Percentiles rank a stretch among this genome's conserved stretches.
phyloP scores from a whole-genome alignment of 2,329 filamentous ascomycete species.

The Botrytis sinoallii region DNA sequence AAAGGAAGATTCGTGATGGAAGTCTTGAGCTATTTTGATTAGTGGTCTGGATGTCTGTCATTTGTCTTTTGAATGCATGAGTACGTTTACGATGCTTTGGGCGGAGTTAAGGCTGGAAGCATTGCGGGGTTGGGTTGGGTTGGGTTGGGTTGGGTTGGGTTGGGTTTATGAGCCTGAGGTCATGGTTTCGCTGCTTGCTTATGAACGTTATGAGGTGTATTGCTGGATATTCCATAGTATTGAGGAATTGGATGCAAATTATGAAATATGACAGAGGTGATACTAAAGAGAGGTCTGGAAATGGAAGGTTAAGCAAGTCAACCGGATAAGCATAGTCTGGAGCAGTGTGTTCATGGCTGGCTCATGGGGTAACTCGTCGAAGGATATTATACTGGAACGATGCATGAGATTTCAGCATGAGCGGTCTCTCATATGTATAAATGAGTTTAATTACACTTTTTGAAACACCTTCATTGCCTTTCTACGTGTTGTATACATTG shows the following conservation, averaged over 20 bases:
- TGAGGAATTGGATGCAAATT: not conserved
- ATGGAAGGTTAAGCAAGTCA: not conserved
- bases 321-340: not conserved
- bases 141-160: not conserved
- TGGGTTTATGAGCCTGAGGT: not conserved
- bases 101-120: not conserved
- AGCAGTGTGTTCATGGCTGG: not conserved
- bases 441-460: not conserved
- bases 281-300: no score
- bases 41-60: not conserved
- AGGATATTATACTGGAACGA: not conserved
- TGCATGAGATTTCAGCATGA: not conserved
- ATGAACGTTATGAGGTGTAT: not conserved
- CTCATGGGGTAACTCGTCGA: not conserved
- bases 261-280: not conserved
- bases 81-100: not conserved
- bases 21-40: slow-evolving; percentile 9
- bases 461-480: not conserved
- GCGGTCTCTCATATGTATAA: not conserved
- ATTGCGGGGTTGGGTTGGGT: not conserved
- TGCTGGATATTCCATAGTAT: not conserved
- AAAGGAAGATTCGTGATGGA: slow-evolving; percentile 12
- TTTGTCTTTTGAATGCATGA: not conserved
- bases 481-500: not conserved
- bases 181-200: not conserved